These are phyloP conservation scores for Globisporangium apiculatum DNA, from an alignment of 352 stramenopile genomes.

Conservation along the genomic window DNA sequence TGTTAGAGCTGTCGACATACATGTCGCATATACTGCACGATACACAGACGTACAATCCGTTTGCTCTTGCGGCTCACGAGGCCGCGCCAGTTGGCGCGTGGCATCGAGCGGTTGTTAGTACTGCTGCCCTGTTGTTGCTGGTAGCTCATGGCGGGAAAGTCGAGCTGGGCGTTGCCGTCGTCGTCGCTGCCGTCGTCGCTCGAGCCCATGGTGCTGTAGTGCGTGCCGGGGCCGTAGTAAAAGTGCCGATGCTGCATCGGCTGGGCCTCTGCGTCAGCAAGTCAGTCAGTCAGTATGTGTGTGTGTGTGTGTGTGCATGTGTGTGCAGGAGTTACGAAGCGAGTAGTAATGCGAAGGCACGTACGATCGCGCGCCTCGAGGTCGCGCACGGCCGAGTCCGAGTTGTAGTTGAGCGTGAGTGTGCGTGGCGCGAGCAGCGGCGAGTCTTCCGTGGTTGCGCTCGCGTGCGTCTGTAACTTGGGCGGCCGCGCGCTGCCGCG, in stretches of 20 bases:
- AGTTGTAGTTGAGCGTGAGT: slow-evolving; percentile 81
- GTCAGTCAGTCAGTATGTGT: too few relatives aligned
- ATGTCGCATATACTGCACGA: background rate
- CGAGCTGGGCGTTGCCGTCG: slow-evolving; percentile 24
- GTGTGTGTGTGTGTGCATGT: background rate
- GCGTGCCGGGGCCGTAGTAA: slow-evolving; percentile 44
- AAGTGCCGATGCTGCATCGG: slow-evolving; percentile 39
- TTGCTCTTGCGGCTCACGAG: slow-evolving; percentile 45
- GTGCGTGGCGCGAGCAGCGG: slow-evolving; percentile 39
- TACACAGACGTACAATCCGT: slow-evolving; percentile 16
- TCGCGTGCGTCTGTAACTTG: slow-evolving; percentile 11
- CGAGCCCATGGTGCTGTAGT: slow-evolving; percentile 37
- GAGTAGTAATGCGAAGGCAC: background rate
- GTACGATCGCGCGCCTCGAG: slow-evolving; percentile 24
- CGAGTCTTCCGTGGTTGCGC: slow-evolving; percentile 26
- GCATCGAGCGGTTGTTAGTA: slow-evolving; percentile 20
- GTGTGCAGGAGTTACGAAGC: background rate
- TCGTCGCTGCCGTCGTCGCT: slow-evolving; percentile 36
- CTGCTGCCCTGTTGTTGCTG: slow-evolving; percentile 13
- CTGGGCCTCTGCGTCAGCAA: slow-evolving; percentile 5
- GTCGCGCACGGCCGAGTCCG: slow-evolving; percentile 73
- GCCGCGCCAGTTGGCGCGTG: slow-evolving; percentile 51
- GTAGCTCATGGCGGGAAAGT: slow-evolving; percentile 39
- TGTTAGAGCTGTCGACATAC: background rate
- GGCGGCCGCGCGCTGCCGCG: slow-evolving; percentile 6